Base-by-base conservation (phyloP, 345 rosid genomes). In the Anastatica hierochuntica region DNA sequence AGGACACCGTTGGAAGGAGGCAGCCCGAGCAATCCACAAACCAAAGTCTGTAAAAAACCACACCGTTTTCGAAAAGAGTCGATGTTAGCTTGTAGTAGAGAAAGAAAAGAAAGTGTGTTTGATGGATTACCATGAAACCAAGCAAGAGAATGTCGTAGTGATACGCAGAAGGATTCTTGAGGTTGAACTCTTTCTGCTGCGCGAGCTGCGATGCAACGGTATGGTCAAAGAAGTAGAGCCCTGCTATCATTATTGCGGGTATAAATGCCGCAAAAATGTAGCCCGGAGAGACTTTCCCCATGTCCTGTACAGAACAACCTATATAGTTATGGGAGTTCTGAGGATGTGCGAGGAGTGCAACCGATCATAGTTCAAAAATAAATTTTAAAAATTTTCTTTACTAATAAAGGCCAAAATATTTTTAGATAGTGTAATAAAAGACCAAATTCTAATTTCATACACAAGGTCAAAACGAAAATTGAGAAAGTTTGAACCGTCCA, bases 1-100 rank as follows among this genome's bases (percentile, higher is more conserved):
- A 89, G 79, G 58, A 89, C 95, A 18, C 97, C 90, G 30, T 89
- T 85, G 1, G 88, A 79, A 42, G 97, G 95, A 46, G 94, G 95
- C 23, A 89, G 71, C 3, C 95, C 90, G 10, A 83, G 33, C 64
- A 89, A 60, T 43, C 97, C 97, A 56, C 97, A 89, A 31, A 89
- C 70, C 66, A 89, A 60, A 17, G 90, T 81, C 97, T 89, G 76
- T n/a, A n/a, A 21, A 49, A 45, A 47, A 4, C 23, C 16, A 48
- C 16, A 49, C 29, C 7, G 9, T 35, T 58, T 30, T 3, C 4
- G 55, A 8, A 51, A 24, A n/a, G n/a, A n/a, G n/a, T n/a, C n/a
- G n/a, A n/a, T n/a, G n/a, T n/a, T 3, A 35, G 10, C 35, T n/a
- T n/a, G n/a, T n/a, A n/a, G n/a, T n/a, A n/a, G n/a, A n/a, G n/a